Base-by-base conservation (phyloP, 2,329 filamentous ascomycete genomes). In the Penicillium sp. region DNA sequence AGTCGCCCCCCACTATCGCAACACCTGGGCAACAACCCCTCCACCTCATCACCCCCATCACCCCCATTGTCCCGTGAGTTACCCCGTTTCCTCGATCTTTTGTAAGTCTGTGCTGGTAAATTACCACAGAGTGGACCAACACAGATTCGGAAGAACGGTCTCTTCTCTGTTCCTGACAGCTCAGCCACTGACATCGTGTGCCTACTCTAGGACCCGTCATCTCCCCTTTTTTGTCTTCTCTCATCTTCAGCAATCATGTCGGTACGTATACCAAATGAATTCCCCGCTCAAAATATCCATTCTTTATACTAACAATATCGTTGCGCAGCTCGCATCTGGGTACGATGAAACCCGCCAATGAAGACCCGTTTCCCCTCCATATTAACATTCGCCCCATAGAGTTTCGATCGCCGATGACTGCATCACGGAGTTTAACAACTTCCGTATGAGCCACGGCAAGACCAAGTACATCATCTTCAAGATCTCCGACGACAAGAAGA, bases 391-490 rank as follows among this genome's bases (percentile, higher is more conserved):
- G 43, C 54, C 49, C 45, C 52, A 50, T 64, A 81, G 79, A 69
- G 77, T 81, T 54, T 68, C 74, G 47, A 73, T 81, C 59, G 66
- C 74, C 54, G 76, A 79, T 67, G 78, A 81, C 35, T 81, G 78
- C 72, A 69, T 80, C 61, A 71, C 64, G 47, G 65, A 68, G 56
- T 81, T 77, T 77, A 79, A 80, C 59, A 73, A 80, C 26, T 74
- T 81, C 59, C 78, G 78, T 65, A 73, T 79, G 68, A 75, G 74
- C 67, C 72, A 71, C 55, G 69, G 70, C 49, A 74, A 76, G 67
- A 71, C 69, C 64, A 81, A 81, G 72, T 81, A 72, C 66, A 79
- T 81, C 65, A 81, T 81, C 73, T 81, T 76, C 76, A 81, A 81
- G 73, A 78, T 81, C 65, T 69, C 77, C 61, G 79, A 81, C 64